Percentiles rank a stretch among this genome's conserved stretches.
Conservation (phyloP, 768 basidiomycete species). For the Xanthoconium stramineum region DNA sequence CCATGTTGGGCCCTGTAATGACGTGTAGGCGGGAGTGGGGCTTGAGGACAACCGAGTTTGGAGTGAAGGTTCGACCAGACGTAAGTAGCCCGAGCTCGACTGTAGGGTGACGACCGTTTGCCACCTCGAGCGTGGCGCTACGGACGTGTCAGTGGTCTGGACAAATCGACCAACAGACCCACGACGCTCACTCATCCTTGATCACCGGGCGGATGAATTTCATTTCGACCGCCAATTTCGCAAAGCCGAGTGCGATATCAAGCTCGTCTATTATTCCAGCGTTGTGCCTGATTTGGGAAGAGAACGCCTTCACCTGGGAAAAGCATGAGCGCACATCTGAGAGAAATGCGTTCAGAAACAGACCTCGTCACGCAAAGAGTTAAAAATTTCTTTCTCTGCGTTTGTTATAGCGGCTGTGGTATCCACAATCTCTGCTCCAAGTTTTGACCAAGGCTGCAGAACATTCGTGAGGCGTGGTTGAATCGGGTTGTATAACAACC, state of each 20-base stretch:
- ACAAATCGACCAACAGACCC: not conserved
- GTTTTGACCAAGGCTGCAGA: constrained; percentile 65
- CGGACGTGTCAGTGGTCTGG: not conserved
- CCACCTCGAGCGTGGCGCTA: constrained; percentile 61
- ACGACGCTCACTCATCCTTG: constrained; percentile 56
- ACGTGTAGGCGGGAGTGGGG: constrained; percentile 65
- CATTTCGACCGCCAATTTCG: constrained; percentile 74
- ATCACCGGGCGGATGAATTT: constrained; percentile 71
- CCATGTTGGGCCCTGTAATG: constrained; percentile 96
- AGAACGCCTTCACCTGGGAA: constrained; percentile 58
- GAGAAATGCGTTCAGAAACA: not conserved
- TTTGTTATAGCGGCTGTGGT: constrained; percentile 47
- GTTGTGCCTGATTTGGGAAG: constrained; percentile 62
- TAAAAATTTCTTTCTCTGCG: constrained; percentile 74
- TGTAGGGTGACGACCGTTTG: constrained; percentile 86
- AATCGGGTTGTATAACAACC: not conserved
- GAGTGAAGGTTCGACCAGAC: constrained; percentile 73
- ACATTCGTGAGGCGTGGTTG: not conserved
- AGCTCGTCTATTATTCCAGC: constrained; percentile 82
- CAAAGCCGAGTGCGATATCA: constrained; percentile 80
- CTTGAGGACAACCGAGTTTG: constrained; percentile 72
- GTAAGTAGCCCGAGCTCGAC: constrained; percentile 85
- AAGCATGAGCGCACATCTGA: constrained; percentile 1
- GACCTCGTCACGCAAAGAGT: constrained; percentile 65
- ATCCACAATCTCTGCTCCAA: constrained; percentile 67